These are phyloP conservation scores for Adiantum capillusveneris DNA, from an alignment of 75 land plant genomes.

Conservation along the genomic window DNA sequence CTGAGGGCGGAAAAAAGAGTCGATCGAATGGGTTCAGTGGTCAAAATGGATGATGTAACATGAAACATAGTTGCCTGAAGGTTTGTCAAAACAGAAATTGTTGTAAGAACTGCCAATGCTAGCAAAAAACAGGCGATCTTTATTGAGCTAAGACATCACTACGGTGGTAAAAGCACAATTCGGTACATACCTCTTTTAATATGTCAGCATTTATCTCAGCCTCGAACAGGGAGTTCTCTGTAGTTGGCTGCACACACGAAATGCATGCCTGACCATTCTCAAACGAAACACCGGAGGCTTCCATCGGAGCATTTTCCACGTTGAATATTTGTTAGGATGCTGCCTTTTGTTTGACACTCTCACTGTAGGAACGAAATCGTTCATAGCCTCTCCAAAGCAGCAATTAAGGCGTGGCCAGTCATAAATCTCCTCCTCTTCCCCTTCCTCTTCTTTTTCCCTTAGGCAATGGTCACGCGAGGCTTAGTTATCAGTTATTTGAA, in stretches of 20 bases:
- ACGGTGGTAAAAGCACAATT: too few species aligned
- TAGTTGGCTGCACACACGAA: conserved; percentile 48
- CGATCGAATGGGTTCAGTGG: conserved; percentile 50
- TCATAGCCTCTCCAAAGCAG: conserved; percentile 91
- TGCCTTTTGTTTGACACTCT: conserved; percentile 58
- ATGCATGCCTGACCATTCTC: conserved; percentile 40
- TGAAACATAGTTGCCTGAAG: conserved; percentile 91
- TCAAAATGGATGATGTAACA: conserved; percentile 66
- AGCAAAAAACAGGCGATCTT: too few species aligned
- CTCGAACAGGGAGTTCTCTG: conserved; percentile 50
- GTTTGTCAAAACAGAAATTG: too few species aligned
- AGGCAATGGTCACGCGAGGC: too few species aligned
- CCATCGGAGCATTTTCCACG: conserved; percentile 59
- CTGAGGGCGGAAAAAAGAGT: conserved; percentile 53
- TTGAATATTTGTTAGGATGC: conserved; percentile 61
- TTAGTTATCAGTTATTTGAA: too few species aligned
- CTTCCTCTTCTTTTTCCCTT: conserved; percentile 21
- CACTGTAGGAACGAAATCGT: conserved; percentile 76
- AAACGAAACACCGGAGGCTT: conserved; percentile 52
- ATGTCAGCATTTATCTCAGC: conserved; percentile 72
- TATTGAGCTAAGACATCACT: too few species aligned
- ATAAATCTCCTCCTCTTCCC: conserved; percentile 41
- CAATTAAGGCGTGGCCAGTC: conserved; percentile 94
- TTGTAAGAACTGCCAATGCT: too few species aligned
- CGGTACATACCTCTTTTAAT: conserved; percentile 68